These are phyloP conservation scores for Naganishia liquefaciens DNA, from an alignment of 1,284 basidiomycete species.

Conservation along the genomic window DNA sequence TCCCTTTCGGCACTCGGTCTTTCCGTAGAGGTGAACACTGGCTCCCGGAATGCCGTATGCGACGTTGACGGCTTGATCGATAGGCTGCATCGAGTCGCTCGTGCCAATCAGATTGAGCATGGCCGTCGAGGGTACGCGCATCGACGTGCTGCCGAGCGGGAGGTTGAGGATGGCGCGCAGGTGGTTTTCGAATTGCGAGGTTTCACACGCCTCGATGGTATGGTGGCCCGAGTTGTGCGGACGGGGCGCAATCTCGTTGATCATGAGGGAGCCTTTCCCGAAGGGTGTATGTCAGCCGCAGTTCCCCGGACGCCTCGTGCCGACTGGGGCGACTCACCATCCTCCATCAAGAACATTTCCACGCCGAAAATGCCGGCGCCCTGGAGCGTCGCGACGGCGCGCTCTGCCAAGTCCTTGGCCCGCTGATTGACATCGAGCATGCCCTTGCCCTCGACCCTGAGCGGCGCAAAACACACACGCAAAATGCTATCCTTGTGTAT, in stretches of 20 bases:
- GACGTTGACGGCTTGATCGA: slow-evolving; percentile 59
- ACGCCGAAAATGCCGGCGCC: slow-evolving; percentile 97
- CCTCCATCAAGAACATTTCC: slow-evolving; percentile 91
- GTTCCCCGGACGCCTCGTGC: slow-evolving; percentile 12
- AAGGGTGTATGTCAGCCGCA: slow-evolving; percentile 10
- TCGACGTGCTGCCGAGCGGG: slow-evolving; percentile 82
- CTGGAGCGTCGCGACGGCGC: slow-evolving; percentile 73
- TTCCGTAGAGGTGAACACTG: slow-evolving; percentile 88
- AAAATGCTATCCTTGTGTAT: slow-evolving; percentile 93
- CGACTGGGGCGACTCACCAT: slow-evolving; percentile 64
- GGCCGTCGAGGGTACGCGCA: slow-evolving; percentile 82
- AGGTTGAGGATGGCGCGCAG: slow-evolving; percentile 91
- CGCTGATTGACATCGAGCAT: slow-evolving; percentile 60
- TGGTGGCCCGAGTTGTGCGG: slow-evolving; percentile 99
- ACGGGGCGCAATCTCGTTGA: slow-evolving; percentile 99
- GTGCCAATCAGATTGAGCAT: slow-evolving; percentile 95
- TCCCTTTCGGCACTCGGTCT: slow-evolving; percentile 81
- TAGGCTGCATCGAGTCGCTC: slow-evolving; percentile 64
- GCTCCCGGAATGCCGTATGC: slow-evolving; percentile 74
- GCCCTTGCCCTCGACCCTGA: slow-evolving; percentile 60
- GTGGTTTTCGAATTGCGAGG: slow-evolving; percentile 98
- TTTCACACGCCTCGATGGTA: slow-evolving; percentile 96
- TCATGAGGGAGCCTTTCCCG: slow-evolving; percentile 76
- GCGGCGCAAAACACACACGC: slow-evolving; percentile 82
- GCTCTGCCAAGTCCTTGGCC: slow-evolving; percentile 76